Evolutionary conservation across 345 rosid genomes (phyloP), one percentile per base, ranked within the genome.

Genomic region (Boechera stricta): DNA sequence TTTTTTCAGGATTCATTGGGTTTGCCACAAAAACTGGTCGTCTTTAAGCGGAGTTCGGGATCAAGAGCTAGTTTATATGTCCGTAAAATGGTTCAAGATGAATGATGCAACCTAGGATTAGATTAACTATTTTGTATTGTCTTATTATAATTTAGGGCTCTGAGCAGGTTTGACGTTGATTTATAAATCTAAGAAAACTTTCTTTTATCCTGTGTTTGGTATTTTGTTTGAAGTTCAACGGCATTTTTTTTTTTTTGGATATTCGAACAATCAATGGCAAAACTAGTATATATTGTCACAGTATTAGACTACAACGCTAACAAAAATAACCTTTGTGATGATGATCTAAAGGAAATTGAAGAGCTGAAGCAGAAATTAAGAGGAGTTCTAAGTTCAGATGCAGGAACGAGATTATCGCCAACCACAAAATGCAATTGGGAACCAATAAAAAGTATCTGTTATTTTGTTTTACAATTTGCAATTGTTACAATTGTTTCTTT

Each of bases 1-100:
- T 55, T 44, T 12, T 63, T 64, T 6, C 57, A 93, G 98, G 98
- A 93, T 77, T 78, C 82, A 11, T 74, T 38, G 41, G 97, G 98
- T 3, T 78, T 81, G 61, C 83, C 80, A 2, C 90, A 91, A 72
- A 93, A 93, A 71, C 83, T 81, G 26, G 70, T 87, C 4, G 24
- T 59, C 18, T 71, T 88, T 57, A 55, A 69, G 62, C 78, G 72
- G 42, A 76, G 66, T 15, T 61, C 76, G 0, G 93, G 88, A 31
- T 44, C 31, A 44, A 33, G 48, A 36, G 86, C 81, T 68, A 63
- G 77, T 29, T 5, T 91, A 4, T 86, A 69, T 62, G 84, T 88
- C 57, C 91, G 96, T 35, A 81, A 89, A 72, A 84, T 86, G 88
- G 68, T 24, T 33, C 26, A 24, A 26, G 84, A 81, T 47, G 70